Evolutionary conservation across 176 grass and related monocot genomes (phyloP).

Genomic region (Juncus inflexus): DNA sequence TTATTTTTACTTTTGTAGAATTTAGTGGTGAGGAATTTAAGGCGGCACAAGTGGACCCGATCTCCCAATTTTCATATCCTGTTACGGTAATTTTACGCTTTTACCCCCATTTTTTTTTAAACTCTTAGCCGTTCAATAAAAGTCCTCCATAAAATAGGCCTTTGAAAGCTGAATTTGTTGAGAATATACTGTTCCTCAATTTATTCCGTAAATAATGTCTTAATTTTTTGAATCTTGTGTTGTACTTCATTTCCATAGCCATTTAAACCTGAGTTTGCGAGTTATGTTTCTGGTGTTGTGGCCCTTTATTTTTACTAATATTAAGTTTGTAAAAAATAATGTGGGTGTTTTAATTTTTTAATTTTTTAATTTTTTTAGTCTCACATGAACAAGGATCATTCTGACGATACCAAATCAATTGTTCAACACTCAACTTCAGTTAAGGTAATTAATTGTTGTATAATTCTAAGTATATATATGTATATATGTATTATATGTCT

Average conservation of each 20-base stretch:
- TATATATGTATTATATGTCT: background rate
- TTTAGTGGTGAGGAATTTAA: slow-evolving; percentile 70
- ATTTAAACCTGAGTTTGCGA: background rate
- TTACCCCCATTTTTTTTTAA: slow-evolving; percentile 13
- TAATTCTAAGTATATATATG: too few species aligned
- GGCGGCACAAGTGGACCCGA: slow-evolving; percentile 73
- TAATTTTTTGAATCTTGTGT: too few species aligned
- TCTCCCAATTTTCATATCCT: slow-evolving; percentile 85
- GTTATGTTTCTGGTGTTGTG: background rate
- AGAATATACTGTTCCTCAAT: too few species aligned
- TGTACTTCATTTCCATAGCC: too few species aligned
- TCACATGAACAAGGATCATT: slow-evolving; percentile 97
- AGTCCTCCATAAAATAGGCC: too few species aligned
- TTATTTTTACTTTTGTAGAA: slow-evolving; percentile 41
- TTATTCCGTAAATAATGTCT: too few species aligned
- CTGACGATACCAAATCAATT: slow-evolving; percentile 89
- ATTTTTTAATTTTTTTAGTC: slow-evolving; percentile 35
- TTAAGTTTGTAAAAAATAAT: slow-evolving; percentile 5
- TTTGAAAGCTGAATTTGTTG: too few species aligned
- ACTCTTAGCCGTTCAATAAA: too few species aligned
- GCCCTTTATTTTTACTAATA: too few species aligned
- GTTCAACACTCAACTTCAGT: slow-evolving; percentile 72
- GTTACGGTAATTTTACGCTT: slow-evolving; percentile 46
- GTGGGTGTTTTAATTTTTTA: slow-evolving; percentile 18
- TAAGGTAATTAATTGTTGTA: slow-evolving; percentile 40